Evolutionary conservation across 2,329 filamentous ascomycete species (phyloP).

Genomic region (Hypoxylon rubiginosum): DNA sequence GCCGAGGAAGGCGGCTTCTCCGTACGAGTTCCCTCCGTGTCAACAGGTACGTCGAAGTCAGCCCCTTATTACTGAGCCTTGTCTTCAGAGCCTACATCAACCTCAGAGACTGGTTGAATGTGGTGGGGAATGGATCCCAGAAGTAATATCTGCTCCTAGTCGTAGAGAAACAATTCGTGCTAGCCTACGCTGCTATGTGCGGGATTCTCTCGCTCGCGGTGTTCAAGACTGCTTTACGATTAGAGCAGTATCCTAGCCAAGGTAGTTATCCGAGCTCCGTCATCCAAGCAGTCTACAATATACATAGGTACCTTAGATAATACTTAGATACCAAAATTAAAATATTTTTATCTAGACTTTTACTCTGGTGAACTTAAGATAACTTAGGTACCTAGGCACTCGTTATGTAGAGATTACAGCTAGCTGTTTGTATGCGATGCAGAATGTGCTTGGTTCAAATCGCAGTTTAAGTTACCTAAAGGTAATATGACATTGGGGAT

Average conservation of each 20-base stretch:
- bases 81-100: not conserved
- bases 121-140: constrained; percentile 1
- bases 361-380: too few relatives aligned
- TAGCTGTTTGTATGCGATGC: too few relatives aligned
- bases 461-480: not conserved
- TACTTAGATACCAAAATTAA: too few relatives aligned
- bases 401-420: too few relatives aligned
- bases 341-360: too few relatives aligned
- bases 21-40: constrained; percentile 4
- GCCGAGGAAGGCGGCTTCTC: not conserved
- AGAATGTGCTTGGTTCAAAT: too few relatives aligned
- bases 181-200: not conserved
- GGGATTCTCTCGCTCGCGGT: not conserved
- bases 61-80: not conserved
- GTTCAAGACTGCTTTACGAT: not conserved
- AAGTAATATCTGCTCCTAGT: not conserved
- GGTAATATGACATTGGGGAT: not conserved
- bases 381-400: too few relatives aligned
- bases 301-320: too few relatives aligned
- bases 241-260: not conserved
- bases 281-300: not conserved
- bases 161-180: not conserved
- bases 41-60: constrained; percentile 6
- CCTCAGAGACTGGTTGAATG: constrained; percentile 10
- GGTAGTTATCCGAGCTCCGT: too few relatives aligned